phyloP scores from a whole-genome alignment of 148 eudicot species.

The Agrostemma githago region DNA sequence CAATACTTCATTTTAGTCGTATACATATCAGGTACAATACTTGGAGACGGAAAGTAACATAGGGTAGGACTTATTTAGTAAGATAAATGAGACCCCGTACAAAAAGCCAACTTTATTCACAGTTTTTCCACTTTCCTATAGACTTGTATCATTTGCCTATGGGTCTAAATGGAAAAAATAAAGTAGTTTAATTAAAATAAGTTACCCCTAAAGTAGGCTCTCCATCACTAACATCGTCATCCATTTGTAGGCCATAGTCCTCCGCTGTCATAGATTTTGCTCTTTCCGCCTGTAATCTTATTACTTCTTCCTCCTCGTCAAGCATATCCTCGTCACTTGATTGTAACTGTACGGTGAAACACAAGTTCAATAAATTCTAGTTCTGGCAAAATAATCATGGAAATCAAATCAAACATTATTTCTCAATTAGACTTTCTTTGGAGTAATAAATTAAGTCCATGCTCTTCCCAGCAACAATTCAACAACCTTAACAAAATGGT shows the following conservation, averaged over 20 bases:
- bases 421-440: not conserved
- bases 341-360: slow-evolving; percentile 35
- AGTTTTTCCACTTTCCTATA: too few species aligned
- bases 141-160: too few species aligned
- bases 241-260: slow-evolving; percentile 63
- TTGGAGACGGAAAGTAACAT: too few species aligned
- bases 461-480: not conserved
- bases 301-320: slow-evolving; percentile 72
- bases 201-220: slow-evolving; percentile 83
- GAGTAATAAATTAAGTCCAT: not conserved
- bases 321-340: slow-evolving; percentile 66
- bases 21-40: too few species aligned
- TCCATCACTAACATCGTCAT: slow-evolving; percentile 50
- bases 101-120: too few species aligned
- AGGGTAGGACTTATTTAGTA: too few species aligned
- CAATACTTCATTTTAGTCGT: not conserved
- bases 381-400: not conserved
- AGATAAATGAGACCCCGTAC: too few species aligned
- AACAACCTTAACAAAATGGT: not conserved
- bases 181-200: too few species aligned
- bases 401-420: not conserved
- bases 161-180: too few species aligned
- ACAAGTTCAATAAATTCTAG: slow-evolving; percentile 5
- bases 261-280: slow-evolving; percentile 44
- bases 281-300: slow-evolving; percentile 51